These are phyloP conservation scores for Pseudomicrostroma phylloplanum DNA, from an alignment of 1,284 basidiomycete species.

Conservation along the genomic window DNA sequence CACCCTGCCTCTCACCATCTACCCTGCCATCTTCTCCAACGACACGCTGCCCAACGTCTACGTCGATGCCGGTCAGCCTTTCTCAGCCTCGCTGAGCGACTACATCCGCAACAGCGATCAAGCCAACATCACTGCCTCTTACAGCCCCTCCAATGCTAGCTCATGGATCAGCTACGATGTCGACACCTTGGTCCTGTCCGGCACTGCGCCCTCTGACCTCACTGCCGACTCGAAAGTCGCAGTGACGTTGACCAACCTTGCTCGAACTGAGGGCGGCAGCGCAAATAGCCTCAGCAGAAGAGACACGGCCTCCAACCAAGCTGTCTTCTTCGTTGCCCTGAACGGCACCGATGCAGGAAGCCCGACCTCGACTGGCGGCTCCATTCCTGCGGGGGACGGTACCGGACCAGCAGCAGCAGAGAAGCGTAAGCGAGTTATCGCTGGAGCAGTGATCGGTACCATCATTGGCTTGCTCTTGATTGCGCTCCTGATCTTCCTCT, in stretches of 20 bases:
- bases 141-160: constrained; percentile 10
- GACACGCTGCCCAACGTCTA: constrained; percentile 55
- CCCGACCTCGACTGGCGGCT: background rate
- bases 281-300: background rate
- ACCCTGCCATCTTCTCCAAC: constrained; percentile 65
- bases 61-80: constrained; percentile 18
- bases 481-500: constrained; percentile 33
- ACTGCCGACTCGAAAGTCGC: constrained; percentile 9
- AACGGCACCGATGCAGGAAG: constrained; percentile 7
- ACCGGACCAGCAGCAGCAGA: no score
- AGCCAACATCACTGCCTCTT: constrained; percentile 1
- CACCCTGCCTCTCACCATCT: constrained; percentile 60
- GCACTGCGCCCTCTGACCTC: constrained; percentile 7
- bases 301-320: background rate
- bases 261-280: background rate
- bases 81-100: constrained; percentile 20
- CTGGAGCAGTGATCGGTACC: constrained; percentile 33
- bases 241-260: constrained; percentile 8
- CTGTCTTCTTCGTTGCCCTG: constrained; percentile 15
- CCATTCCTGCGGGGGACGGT: background rate
- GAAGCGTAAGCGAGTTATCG: constrained; percentile 12
- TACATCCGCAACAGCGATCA: constrained; percentile 16
- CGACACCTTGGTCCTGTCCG: constrained; percentile 5
- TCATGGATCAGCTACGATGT: constrained; percentile 11
- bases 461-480: constrained; percentile 31